phyloP scores from a whole-genome alignment of 2,329 filamentous ascomycete genomes.

The Fusarium torulosum region DNA sequence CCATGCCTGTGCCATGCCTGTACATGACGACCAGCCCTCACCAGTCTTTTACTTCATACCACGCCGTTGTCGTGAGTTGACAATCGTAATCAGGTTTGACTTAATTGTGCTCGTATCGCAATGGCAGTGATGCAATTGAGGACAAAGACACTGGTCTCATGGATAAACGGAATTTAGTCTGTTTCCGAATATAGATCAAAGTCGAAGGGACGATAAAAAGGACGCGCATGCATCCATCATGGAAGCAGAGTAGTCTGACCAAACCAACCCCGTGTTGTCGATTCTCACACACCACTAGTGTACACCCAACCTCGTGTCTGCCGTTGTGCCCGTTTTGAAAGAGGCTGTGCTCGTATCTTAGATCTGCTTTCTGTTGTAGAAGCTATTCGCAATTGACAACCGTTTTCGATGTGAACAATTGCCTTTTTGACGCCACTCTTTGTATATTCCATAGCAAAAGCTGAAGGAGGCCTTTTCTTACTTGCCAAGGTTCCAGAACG shows the following conservation, averaged over 20 bases:
- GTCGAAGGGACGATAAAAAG: constrained; percentile 9
- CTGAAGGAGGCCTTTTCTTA: background rate
- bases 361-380: background rate
- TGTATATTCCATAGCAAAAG: background rate
- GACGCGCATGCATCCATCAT: constrained; percentile 38
- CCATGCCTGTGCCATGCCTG: constrained; percentile 26
- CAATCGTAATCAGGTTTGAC: constrained; percentile 5
- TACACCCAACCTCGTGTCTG: constrained; percentile 36
- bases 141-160: background rate
- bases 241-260: constrained; percentile 2
- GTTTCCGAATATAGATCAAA: constrained; percentile 37
- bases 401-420: background rate
- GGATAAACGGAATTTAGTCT: constrained; percentile 10
- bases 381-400: background rate
- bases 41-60: constrained; percentile 24
- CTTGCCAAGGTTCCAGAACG: constrained; percentile 25
- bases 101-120: background rate
- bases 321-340: constrained; percentile 20
- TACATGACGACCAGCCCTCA: constrained; percentile 13
- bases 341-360: constrained; percentile 31
- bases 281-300: constrained; percentile 37
- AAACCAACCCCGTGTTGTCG: constrained; percentile 30
- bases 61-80: constrained; percentile 23
- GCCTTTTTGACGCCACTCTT: background rate
- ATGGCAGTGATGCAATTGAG: background rate